Evolutionary conservation across 257 asterid genomes (phyloP).

Genomic region (Gentiana macrophylla): DNA sequence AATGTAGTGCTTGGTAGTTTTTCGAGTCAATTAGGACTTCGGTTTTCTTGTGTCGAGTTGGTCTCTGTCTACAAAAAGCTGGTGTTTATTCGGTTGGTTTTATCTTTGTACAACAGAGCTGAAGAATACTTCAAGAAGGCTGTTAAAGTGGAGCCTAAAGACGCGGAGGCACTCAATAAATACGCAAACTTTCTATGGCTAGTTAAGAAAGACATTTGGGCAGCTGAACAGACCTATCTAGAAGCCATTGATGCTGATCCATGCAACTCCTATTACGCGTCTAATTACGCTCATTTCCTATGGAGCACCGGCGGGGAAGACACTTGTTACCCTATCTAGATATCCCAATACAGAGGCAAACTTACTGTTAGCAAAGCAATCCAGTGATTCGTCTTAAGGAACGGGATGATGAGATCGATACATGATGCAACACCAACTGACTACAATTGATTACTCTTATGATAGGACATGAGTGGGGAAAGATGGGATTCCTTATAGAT

Average conservation of each 20-base stretch:
- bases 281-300: constrained; percentile 62
- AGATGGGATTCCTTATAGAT: too few relatives aligned
- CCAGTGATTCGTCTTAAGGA: too few relatives aligned
- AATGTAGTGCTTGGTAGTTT: not conserved
- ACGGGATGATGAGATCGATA: too few relatives aligned
- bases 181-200: constrained; percentile 82
- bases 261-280: constrained; percentile 35
- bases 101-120: constrained; percentile 35
- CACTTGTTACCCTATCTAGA: constrained; percentile 46
- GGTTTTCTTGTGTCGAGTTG: not conserved
- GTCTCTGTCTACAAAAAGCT: not conserved
- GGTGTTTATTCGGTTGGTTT: not conserved
- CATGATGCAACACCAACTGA: too few relatives aligned
- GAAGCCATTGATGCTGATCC: constrained; percentile 58
- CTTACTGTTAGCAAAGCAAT: too few relatives aligned
- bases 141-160: constrained; percentile 40
- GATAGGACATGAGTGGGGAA: too few relatives aligned
- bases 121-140: constrained; percentile 84
- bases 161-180: constrained; percentile 48
- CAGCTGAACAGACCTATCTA: constrained; percentile 65
- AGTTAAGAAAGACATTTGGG: constrained; percentile 44
- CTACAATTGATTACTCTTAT: too few relatives aligned
- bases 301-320: constrained; percentile 93
- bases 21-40: not conserved
- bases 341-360: too few relatives aligned